A percentile compares a stretch with the other conserved stretches of the same genome.
phyloP scores from a whole-genome alignment of 257 asterid genomes.

The Solanum clarkiae region DNA sequence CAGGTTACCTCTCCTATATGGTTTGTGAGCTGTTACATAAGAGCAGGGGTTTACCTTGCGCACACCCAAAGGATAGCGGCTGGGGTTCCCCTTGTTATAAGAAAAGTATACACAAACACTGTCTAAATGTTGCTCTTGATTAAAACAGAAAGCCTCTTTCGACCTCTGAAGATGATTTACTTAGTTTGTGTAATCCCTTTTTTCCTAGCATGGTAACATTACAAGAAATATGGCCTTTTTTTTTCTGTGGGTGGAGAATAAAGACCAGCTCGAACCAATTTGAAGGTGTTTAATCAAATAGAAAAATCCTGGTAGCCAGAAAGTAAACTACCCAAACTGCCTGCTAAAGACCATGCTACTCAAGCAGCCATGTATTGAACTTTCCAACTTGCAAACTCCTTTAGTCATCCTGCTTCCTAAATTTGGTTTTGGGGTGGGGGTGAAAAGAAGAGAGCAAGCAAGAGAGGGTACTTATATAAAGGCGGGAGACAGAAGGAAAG shows the following conservation, averaged over 20 bases:
- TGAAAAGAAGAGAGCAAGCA: background rate
- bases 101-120: background rate
- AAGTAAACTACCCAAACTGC: background rate
- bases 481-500: background rate
- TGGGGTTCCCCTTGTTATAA: too few relatives aligned
- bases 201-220: background rate
- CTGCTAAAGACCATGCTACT: background rate
- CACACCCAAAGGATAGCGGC: too few relatives aligned
- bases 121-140: background rate
- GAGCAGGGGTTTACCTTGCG: too few relatives aligned
- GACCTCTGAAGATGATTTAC: background rate
- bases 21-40: too few relatives aligned
- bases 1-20: too few relatives aligned
- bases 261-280: background rate
- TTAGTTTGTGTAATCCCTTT: background rate
- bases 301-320: background rate
- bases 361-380: background rate
- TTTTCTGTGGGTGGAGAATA: background rate
- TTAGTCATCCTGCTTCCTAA: background rate
- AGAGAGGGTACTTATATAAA: background rate
- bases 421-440: background rate
- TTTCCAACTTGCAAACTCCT: background rate
- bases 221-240: background rate
- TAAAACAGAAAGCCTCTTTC: background rate
- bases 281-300: background rate